Conservation (phyloP, 352 stramenopile species). For the Pythium sp. region DNA sequence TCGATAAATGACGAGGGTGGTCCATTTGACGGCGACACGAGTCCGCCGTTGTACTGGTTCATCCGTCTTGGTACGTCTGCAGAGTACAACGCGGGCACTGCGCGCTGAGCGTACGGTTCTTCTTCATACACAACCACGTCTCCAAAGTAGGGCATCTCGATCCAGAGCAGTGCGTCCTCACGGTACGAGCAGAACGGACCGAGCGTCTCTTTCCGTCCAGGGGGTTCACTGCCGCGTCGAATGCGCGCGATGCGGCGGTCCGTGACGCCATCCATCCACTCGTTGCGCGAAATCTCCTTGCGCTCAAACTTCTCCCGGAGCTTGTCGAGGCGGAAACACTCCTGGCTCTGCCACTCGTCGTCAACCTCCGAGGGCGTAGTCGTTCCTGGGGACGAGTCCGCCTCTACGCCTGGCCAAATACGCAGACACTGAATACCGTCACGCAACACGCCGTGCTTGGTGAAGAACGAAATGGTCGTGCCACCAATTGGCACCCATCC, state of each 20-base stretch:
- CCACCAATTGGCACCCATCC: constrained; percentile 78
- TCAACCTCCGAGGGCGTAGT: constrained; percentile 71
- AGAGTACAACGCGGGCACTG: constrained; percentile 51
- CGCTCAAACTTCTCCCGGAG: constrained; percentile 87
- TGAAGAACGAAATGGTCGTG: constrained; percentile 88
- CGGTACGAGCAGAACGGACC: constrained; percentile 80
- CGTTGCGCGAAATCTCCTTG: constrained; percentile 80
- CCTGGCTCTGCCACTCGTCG: constrained; percentile 66
- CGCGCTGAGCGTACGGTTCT: constrained; percentile 83
- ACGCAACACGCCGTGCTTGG: constrained; percentile 75
- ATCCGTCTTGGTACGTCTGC: constrained; percentile 40
- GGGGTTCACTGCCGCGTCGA: constrained; percentile 72
- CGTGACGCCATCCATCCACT: constrained; percentile 92
- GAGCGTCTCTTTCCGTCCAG: constrained; percentile 61
- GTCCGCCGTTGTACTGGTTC: constrained; percentile 30
- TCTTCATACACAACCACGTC: constrained; percentile 92
- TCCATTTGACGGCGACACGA: constrained; percentile 16
- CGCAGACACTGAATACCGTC: constrained; percentile 87
- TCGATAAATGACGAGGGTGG: constrained; percentile 30
- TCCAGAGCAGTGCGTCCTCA: constrained; percentile 76
- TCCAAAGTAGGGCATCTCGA: constrained; percentile 91
- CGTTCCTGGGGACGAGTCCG: constrained; percentile 62
- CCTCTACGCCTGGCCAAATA: constrained; percentile 70
- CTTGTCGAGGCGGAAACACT: constrained; percentile 86
- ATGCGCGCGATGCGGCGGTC: constrained; percentile 84